These are phyloP conservation scores for Hevea brasiliensis DNA, from an alignment of 345 rosid species.

Conservation along the genomic window DNA sequence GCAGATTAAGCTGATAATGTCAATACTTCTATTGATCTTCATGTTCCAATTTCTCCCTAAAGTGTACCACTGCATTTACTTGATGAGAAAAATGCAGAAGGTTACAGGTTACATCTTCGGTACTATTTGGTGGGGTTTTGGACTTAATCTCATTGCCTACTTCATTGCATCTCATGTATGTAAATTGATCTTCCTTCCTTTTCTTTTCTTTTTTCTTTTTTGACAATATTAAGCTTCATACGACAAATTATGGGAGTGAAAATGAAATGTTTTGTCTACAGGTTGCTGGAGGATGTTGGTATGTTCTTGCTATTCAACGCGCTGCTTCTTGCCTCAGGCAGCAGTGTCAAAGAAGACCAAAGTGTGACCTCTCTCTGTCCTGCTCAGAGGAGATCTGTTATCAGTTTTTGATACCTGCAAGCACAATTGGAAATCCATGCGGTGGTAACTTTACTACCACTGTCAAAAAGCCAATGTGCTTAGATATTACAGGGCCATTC, in stretches of 20 bases:
- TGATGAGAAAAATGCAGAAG: constrained; percentile 80
- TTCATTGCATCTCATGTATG: constrained; percentile 89
- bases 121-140: constrained; percentile 97
- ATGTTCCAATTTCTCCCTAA: constrained; percentile 71
- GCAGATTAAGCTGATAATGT: constrained; percentile 60
- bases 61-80: constrained; percentile 72
- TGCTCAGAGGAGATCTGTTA: constrained; percentile 68
- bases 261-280: constrained; percentile 13
- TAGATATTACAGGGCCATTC: constrained; percentile 64
- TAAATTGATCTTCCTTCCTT: neutral
- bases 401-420: constrained; percentile 39
- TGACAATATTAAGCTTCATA: neutral
- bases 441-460: constrained; percentile 48
- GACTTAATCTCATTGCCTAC: constrained; percentile 85
- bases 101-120: constrained; percentile 94
- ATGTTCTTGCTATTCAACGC: constrained; percentile 79
- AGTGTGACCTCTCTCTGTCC: constrained; percentile 56
- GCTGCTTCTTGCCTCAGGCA: constrained; percentile 70
- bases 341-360: constrained; percentile 48
- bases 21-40: constrained; percentile 55
- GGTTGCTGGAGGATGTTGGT: constrained; percentile 97
- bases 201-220: neutral
- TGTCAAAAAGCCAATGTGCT: constrained; percentile 53
- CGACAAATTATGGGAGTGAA: no score
- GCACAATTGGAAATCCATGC: constrained; percentile 42